Evolutionary conservation across 306 rosid species (phyloP).

Genomic region (Nissolia schottii): DNA sequence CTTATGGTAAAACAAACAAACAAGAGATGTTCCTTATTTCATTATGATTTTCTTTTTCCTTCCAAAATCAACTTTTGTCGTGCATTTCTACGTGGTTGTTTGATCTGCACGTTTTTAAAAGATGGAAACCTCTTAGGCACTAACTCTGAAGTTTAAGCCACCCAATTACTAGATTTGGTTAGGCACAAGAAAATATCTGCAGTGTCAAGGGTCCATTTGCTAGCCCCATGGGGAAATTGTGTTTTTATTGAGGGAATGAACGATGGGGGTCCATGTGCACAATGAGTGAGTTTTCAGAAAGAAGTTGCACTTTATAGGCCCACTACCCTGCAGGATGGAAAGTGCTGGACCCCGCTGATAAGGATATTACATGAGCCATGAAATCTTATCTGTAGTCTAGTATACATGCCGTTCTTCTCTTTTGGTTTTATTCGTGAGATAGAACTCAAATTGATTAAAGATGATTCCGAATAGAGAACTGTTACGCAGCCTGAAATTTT

Average conservation of each 20-base stretch:
- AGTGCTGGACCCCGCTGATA: not conserved
- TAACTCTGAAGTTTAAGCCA: not conserved
- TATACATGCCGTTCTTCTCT: not conserved
- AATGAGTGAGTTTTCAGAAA: not conserved
- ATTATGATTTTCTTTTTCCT: not conserved
- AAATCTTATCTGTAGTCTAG: not conserved
- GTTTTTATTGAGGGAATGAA: not conserved
- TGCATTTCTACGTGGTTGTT: not conserved
- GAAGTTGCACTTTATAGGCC: not conserved
- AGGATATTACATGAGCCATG: not conserved
- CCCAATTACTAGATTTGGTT: not conserved
- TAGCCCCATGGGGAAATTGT: not conserved
- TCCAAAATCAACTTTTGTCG: not conserved
- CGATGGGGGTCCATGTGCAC: not conserved
- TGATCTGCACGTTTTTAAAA: not conserved
- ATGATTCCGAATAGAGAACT: not conserved
- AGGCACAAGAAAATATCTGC: conserved; percentile 6
- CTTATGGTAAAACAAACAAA: not conserved
- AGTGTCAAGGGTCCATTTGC: not conserved
- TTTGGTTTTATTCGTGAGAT: not conserved
- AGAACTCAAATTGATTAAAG: not conserved
- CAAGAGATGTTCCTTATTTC: not conserved
- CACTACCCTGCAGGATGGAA: not conserved
- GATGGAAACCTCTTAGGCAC: not conserved
- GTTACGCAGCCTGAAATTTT: too few species aligned